Conservation (phyloP, 2,329 filamentous ascomycete species). For the Diaporthe ilicicola region DNA sequence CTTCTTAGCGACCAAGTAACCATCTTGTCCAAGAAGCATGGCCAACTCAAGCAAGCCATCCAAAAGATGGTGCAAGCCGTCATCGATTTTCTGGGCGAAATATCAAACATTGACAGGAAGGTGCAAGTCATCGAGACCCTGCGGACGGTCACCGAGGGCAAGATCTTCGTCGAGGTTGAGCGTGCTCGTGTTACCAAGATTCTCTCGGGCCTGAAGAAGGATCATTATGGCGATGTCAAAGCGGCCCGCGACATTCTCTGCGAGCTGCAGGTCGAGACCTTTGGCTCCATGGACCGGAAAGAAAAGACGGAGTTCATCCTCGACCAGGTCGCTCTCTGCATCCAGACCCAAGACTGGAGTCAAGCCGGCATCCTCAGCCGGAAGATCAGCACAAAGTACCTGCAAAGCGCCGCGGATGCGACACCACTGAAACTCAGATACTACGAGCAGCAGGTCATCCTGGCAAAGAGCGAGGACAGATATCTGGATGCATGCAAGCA, state of each 20-base stretch:
- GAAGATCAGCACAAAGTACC: slow-evolving; percentile 96
- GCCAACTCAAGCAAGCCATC: slow-evolving; percentile 98
- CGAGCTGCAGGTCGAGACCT: slow-evolving; percentile 98
- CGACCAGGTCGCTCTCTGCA: slow-evolving; percentile 92
- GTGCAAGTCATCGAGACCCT: slow-evolving; percentile 93
- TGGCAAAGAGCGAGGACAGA: slow-evolving; percentile 97
- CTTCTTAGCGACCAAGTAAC: slow-evolving; percentile 96
- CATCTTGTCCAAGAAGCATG: slow-evolving; percentile 98
- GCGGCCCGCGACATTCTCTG: slow-evolving; percentile 92
- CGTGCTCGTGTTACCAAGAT: slow-evolving; percentile 94
- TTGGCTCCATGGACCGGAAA: slow-evolving; percentile 95
- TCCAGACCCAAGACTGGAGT: slow-evolving; percentile 94
- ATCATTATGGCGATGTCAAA: slow-evolving; percentile 84
- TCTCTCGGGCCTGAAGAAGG: slow-evolving; percentile 96
- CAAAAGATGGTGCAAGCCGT: slow-evolving; percentile 99
- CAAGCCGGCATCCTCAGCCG: slow-evolving; percentile 92
- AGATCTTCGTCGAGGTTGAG: slow-evolving; percentile 99
- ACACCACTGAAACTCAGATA: slow-evolving; percentile 94
- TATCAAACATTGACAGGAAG: slow-evolving; percentile 86
- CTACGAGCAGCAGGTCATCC: slow-evolving; percentile 95
- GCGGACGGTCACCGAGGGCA: slow-evolving; percentile 96
- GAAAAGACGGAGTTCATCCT: slow-evolving; percentile 99
- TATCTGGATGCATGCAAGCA: slow-evolving; percentile 98
- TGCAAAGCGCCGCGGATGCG: slow-evolving; percentile 88
- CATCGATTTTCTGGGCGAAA: slow-evolving; percentile 89